Percentiles rank a stretch among this genome's conserved stretches.
Evolutionary conservation across 1,284 basidiomycete genomes (phyloP).

Genomic region (Kalmanozyma brasiliensis): DNA sequence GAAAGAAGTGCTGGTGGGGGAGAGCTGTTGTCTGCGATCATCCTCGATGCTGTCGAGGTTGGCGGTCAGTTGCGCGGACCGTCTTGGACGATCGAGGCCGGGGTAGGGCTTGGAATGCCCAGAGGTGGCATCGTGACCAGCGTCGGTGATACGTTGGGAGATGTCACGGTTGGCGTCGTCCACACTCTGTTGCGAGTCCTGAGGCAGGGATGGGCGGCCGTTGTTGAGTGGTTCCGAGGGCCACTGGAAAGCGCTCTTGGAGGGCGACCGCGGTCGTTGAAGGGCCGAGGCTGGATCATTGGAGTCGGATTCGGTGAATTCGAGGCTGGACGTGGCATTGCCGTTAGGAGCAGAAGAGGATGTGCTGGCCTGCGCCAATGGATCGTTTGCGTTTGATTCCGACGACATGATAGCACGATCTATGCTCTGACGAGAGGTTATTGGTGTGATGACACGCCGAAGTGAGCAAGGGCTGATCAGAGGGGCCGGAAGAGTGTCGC

Average conservation of each 20-base stretch:
- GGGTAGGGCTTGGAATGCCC: neutral
- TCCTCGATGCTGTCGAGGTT: conserved; percentile 28
- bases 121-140: conserved; percentile 21
- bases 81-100: conserved; percentile 16
- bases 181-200: conserved; percentile 36
- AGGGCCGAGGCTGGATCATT: conserved; percentile 3
- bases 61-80: conserved; percentile 21
- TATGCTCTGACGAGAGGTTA: conserved; percentile 4
- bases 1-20: conserved; percentile 18
- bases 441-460: too few relatives aligned
- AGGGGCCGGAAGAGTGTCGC: conserved; percentile 2
- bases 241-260: conserved; percentile 28
- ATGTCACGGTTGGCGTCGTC: conserved; percentile 38
- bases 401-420: conserved; percentile 14
- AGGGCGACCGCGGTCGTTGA: conserved; percentile 8
- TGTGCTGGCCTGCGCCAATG: conserved; percentile 6
- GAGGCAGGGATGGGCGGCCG: conserved; percentile 24
- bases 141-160: conserved; percentile 31
- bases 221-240: conserved; percentile 37
- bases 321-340: conserved; percentile 33
- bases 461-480: neutral
- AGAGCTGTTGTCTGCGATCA: conserved; percentile 25
- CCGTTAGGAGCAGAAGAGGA: conserved; percentile 22
- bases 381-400: neutral
- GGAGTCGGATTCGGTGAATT: conserved; percentile 37